These are phyloP conservation scores for Prunus mume DNA, from an alignment of 306 rosid genomes.

Conservation along the genomic window DNA sequence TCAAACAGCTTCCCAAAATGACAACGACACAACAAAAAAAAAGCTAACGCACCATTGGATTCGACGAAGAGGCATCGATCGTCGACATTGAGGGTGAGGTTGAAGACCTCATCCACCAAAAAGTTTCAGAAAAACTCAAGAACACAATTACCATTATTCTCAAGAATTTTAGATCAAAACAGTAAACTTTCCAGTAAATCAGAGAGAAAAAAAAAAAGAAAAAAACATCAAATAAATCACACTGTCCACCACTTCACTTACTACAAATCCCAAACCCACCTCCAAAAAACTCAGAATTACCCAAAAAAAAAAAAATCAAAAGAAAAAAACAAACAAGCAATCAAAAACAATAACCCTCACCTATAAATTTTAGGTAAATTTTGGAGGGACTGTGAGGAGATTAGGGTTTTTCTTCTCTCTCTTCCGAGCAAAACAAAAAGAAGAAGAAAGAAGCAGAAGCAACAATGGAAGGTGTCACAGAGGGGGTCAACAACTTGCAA, in stretches of 20 bases:
- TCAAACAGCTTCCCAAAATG: no score
- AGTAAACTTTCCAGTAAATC: neutral
- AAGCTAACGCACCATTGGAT: no score
- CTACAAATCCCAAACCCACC: neutral
- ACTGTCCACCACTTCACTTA: neutral
- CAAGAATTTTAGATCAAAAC: constrained; percentile 11
- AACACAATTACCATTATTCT: neutral
- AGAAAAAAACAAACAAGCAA: neutral
- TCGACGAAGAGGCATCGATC: no score
- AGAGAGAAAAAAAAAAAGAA: no score
- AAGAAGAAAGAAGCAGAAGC: neutral
- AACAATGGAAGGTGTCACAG: constrained; percentile 52
- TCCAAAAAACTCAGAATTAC: neutral
- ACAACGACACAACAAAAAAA: no score
- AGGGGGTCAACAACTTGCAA: constrained; percentile 47
- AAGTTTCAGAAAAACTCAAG: neutral
- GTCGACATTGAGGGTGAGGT: no score
- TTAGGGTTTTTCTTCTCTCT: constrained; percentile 9
- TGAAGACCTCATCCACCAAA: neutral
- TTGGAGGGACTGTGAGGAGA: neutral
- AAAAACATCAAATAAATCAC: neutral
- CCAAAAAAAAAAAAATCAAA: neutral
- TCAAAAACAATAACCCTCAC: constrained; percentile 22
- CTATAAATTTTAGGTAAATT: neutral
- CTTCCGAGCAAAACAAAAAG: rapidly evolving